Conservation (phyloP, 805 yeast species). For the Peterozyma toletana region DNA sequence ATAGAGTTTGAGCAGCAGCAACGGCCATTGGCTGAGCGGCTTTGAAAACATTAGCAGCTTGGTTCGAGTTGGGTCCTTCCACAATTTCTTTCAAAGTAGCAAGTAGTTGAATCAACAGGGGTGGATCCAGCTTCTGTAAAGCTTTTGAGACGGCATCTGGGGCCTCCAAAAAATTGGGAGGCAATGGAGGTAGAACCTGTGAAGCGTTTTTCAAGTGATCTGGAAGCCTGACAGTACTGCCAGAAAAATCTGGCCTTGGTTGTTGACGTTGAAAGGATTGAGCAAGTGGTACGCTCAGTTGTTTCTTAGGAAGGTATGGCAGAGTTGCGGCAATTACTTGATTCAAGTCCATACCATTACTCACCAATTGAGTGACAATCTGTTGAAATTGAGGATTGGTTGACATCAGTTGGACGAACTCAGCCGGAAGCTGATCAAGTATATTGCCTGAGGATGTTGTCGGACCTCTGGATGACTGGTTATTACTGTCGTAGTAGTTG, state of each 20-base stretch:
- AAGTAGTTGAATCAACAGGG: conserved; percentile 60
- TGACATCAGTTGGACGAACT: conserved; percentile 15
- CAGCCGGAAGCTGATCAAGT: conserved; percentile 10
- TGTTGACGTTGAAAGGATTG: neutral
- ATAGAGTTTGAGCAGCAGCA: conserved; percentile 65
- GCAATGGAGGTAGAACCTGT: conserved; percentile 43
- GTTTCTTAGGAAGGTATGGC: conserved; percentile 13
- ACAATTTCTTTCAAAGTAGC: conserved; percentile 57
- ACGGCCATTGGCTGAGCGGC: conserved; percentile 52
- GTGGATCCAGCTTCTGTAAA: conserved; percentile 60
- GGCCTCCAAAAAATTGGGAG: conserved; percentile 34
- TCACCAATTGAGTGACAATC: conserved; percentile 26
- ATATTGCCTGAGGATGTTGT: neutral
- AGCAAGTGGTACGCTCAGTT: neutral
- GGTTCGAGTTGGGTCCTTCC: conserved; percentile 37
- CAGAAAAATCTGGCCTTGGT: neutral
- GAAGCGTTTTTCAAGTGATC: conserved; percentile 47
- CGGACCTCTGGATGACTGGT: neutral
- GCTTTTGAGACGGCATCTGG: conserved; percentile 57
- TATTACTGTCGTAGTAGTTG: conserved; percentile 1
- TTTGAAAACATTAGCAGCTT: conserved; percentile 47
- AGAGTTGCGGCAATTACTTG: conserved; percentile 22
- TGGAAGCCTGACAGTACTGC: conserved; percentile 21
- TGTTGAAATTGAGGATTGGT: conserved; percentile 24
- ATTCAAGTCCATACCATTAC: conserved; percentile 26